phyloP scores from a whole-genome alignment of 1,139 yeast genomes.

The Pichia sp. region DNA sequence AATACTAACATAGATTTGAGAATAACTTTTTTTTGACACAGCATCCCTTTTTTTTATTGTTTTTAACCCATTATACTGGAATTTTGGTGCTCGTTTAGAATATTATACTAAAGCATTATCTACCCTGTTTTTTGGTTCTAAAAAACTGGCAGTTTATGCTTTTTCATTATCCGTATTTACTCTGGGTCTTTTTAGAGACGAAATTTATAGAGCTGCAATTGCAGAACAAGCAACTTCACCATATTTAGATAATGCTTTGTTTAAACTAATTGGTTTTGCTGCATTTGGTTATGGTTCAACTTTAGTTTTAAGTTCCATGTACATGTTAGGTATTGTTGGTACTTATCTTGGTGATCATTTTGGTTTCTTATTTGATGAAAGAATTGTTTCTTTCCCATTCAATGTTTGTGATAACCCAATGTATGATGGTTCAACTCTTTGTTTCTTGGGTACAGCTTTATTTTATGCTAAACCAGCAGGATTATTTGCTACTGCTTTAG shows the following conservation, averaged over 20 bases:
- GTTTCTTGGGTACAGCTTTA: conserved; percentile 86
- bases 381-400: conserved; percentile 94
- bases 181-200: conserved; percentile 78
- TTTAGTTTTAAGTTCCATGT: conserved; percentile 82
- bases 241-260: conserved; percentile 33
- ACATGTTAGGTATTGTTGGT: conserved; percentile 91
- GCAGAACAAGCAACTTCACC: conserved; percentile 46
- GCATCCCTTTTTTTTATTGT: conserved; percentile 53
- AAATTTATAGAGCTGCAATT: conserved; percentile 65
- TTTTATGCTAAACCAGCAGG: conserved; percentile 92
- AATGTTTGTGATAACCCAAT: conserved; percentile 87
- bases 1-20: conserved; percentile 12
- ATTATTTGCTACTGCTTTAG: conserved; percentile 61
- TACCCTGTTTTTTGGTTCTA: conserved; percentile 60
- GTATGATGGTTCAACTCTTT: conserved; percentile 89
- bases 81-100: conserved; percentile 81
- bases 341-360: conserved; percentile 96
- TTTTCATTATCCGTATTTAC: conserved; percentile 79
- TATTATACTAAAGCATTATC: conserved; percentile 71
- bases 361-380: conserved; percentile 85
- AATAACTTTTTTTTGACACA: not conserved
- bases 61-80: conserved; percentile 96
- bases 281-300: conserved; percentile 67
- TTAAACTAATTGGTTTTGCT: conserved; percentile 39
- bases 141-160: conserved; percentile 72